These are phyloP conservation scores for Globisporangium uncinulatum DNA, from an alignment of 352 stramenopile genomes.

Conservation along the genomic window DNA sequence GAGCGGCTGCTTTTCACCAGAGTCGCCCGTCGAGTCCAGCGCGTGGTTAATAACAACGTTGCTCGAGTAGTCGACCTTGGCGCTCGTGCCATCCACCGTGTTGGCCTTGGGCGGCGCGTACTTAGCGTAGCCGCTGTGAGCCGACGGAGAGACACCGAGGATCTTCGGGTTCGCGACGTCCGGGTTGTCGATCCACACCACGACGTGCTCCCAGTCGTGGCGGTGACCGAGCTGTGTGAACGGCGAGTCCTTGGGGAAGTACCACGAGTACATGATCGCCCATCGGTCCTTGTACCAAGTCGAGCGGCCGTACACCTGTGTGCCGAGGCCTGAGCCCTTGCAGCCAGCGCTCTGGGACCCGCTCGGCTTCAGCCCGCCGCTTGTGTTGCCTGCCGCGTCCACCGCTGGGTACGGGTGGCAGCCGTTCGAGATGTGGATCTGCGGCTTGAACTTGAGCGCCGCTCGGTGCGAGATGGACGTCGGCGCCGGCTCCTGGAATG, in stretches of 20 bases:
- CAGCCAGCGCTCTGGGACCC: slow-evolving; percentile 20
- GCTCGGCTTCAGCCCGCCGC: slow-evolving; percentile 23
- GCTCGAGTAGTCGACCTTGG: slow-evolving; percentile 17
- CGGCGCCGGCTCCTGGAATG: slow-evolving; percentile 18
- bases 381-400: slow-evolving; percentile 19
- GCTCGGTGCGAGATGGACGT: slow-evolving; percentile 13
- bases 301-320: slow-evolving; percentile 19
- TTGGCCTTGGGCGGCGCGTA: slow-evolving; percentile 14
- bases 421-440: slow-evolving; percentile 28
- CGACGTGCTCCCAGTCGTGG: slow-evolving; percentile 29
- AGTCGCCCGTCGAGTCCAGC: slow-evolving; percentile 11
- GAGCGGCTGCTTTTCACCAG: slow-evolving; percentile 11
- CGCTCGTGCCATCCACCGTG: slow-evolving; percentile 16
- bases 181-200: slow-evolving; percentile 35
- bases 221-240: slow-evolving; percentile 24
- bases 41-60: slow-evolving; percentile 6
- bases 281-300: slow-evolving; percentile 14
- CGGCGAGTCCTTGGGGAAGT: slow-evolving; percentile 36
- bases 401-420: slow-evolving; percentile 36
- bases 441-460: slow-evolving; percentile 23
- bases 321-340: slow-evolving; percentile 23
- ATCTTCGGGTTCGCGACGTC: slow-evolving; percentile 16
- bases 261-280: slow-evolving; percentile 32
- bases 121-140: slow-evolving; percentile 18
- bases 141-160: slow-evolving; percentile 14